These are phyloP conservation scores for Rhododendron simsii DNA, from an alignment of 148 eudicot genomes.

Conservation along the genomic window DNA sequence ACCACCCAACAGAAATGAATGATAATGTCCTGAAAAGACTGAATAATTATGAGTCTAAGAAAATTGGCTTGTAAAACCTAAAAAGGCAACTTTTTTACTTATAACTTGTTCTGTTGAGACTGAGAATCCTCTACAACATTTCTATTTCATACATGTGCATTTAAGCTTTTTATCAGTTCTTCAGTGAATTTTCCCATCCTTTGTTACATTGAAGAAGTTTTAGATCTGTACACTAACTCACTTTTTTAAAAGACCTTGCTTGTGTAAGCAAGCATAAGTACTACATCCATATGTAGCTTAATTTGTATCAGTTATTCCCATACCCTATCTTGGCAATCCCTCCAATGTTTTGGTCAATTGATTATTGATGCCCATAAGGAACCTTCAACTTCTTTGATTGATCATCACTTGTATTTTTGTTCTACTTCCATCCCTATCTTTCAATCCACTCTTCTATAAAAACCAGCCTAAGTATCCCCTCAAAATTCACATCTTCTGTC, in stretches of 20 bases:
- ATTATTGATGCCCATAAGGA: constrained; percentile 46
- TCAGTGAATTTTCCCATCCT: neutral
- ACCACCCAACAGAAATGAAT: neutral
- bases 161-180: neutral
- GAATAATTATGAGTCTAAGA: neutral
- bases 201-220: neutral
- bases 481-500: constrained; percentile 11
- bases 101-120: neutral
- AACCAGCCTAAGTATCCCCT: constrained; percentile 1
- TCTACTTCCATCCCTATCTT: constrained; percentile 30
- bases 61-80: neutral
- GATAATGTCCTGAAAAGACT: too few species aligned
- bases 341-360: constrained; percentile 16
- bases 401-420: constrained; percentile 10
- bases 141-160: neutral
- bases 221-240: neutral
- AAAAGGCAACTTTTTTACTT: neutral
- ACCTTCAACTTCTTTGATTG: constrained; percentile 25
- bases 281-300: neutral
- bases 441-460: constrained; percentile 24
- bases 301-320: neutral
- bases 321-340: constrained; percentile 12
- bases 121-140: neutral
- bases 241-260: neutral
- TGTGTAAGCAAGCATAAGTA: neutral